phyloP scores from a whole-genome alignment of 202 grass and related monocot species.

The Panicum hallii region DNA sequence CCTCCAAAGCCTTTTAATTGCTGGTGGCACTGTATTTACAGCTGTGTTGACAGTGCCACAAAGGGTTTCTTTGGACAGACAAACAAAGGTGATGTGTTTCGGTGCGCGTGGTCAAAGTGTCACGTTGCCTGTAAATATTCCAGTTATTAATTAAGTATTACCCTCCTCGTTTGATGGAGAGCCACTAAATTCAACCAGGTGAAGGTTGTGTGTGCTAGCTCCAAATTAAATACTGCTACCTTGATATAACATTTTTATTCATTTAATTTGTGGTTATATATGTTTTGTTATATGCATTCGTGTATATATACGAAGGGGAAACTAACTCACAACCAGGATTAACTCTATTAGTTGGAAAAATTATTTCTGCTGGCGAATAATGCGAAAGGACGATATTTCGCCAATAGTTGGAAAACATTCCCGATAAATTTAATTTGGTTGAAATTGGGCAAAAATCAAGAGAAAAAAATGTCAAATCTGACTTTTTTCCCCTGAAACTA shows the following conservation, averaged over 20 bases:
- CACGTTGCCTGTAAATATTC: neutral
- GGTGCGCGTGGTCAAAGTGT: conserved; percentile 24
- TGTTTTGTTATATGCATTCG: neutral
- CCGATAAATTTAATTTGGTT: too few species aligned
- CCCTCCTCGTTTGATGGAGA: conserved; percentile 11
- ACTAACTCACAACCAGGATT: neutral
- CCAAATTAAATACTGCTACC: neutral
- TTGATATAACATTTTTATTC: neutral
- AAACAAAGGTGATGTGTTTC: neutral
- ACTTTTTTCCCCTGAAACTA: too few species aligned
- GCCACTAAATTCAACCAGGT: neutral
- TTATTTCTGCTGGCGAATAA: neutral
- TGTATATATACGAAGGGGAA: neutral
- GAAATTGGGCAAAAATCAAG: too few species aligned
- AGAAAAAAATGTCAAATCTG: too few species aligned
- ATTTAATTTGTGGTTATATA: neutral
- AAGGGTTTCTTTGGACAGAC: conserved; percentile 5
- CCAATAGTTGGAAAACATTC: too few species aligned
- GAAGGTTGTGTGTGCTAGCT: neutral
- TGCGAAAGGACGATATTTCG: too few species aligned
- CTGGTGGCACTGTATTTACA: conserved; percentile 33
- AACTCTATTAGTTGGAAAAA: neutral
- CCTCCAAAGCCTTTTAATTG: neutral
- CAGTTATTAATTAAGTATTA: neutral
- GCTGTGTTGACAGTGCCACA: conserved; percentile 25